Evolutionary conservation across 1,284 basidiomycete species (phyloP), one percentile per base, ranked within the genome.

Genomic region (Chondrostereum purpureum): DNA sequence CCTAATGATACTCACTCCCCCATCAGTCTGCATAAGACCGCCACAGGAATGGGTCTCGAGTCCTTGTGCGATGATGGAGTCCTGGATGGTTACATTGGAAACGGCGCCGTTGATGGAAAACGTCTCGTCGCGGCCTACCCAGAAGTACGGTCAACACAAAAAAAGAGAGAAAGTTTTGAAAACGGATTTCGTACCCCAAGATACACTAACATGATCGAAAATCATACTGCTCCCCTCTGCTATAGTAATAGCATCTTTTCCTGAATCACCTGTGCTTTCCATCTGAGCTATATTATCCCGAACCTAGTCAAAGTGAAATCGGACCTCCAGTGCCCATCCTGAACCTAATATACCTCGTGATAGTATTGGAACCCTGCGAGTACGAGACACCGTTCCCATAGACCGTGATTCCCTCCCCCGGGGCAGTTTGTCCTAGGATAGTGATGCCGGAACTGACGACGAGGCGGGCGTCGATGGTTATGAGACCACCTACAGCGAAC

Each of bases 41-140:
- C 64, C 65, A 42, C 61, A 63, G 5, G 63, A 65, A 47, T 67
- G 65, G 5, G 63, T 66, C 39, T 66, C 58, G 5, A 66, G 53
- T 21, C 64, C 64, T 49, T 66, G 64, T 4, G 64, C 60, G 38
- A 65, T 65, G 46, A 66, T 65, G 14, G 59, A 64, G 45, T 66
- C 62, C 16, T 57, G 59, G 20, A 66, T 65, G 4, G 63, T 65
- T 41, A 65, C 45, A 45, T 65, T 66, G 8, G 62, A 56, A n/a
- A 65, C 64, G 43, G 63, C 63, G 2, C 64, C 64, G 39, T 63
- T 66, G 49, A 66, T 66, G 10, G 61, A 63, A 49, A 66, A 66
- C 6, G 59, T 63, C 45, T 65, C 64, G 49, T 65, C 64, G n/a
- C 64, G 27, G n/a, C 27, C 27, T n/a, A 8, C 8, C 8, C 8